Evolutionary conservation across 352 stramenopile genomes (phyloP), one percentile per base, ranked within the genome.

Genomic region (Blastocystis hominis): DNA sequence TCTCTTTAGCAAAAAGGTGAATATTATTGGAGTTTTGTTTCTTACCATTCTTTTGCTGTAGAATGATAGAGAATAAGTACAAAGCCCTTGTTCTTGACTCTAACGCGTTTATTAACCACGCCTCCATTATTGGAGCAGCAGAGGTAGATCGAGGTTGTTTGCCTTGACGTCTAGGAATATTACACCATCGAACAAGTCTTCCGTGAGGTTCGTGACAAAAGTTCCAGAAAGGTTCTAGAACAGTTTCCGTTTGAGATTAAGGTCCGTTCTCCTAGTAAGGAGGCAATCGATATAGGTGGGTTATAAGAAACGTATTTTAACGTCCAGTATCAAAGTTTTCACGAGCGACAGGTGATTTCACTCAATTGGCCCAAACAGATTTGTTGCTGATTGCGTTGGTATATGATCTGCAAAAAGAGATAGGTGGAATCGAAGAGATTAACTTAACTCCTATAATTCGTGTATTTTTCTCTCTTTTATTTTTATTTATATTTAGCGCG

Each of bases 371-470:
- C 3, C 62, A 87, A 50, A 78, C 66, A 4, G 77, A 87, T 76
- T 42, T 87, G 9, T 34, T 68, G 24, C 17, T 87, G 13, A 87
- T 87, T 38, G 77, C 77, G 24, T 55, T 87, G 24, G 50, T 42
- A 17, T 87, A 87, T 34, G 77, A 87, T 61, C 38, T 87, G 17
- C 72, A 84, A 68, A 84, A 87, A 44, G 66, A 87, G 56, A 78
- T 87, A 10, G 54, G 54, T 2, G 66, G 77, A 87, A 20, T 77
- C 24, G 53, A 87, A 38, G 30, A 34, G 5, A 55, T 87, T 20
- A 87, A 87, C 34, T n/a, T 87, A 10, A 44, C 47, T 61, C 66
- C 77, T 56, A 44, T 87, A 10, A 30, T 87, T 17, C 36, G 64
- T 42, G 62, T 87, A 42, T 38, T 17, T 20, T 13, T 7, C 77